Conservation (phyloP, 2,329 filamentous ascomycete species). For the Claviceps sp. region DNA sequence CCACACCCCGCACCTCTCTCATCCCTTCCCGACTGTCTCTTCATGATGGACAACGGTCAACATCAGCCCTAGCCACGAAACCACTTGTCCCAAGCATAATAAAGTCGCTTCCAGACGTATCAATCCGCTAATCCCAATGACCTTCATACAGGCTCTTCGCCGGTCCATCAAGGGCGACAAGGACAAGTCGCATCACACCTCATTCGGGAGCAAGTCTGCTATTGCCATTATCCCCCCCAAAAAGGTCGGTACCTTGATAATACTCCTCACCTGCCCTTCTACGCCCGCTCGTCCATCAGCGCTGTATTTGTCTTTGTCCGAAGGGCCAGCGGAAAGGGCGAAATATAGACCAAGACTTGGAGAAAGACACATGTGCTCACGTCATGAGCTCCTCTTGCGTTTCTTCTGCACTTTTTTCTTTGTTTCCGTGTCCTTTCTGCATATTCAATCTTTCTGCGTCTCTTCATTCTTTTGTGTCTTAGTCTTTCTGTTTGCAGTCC, state of each 20-base stretch:
- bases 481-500: not conserved
- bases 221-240: slow-evolving; percentile 84
- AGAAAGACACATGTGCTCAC: not conserved
- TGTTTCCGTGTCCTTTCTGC: not conserved
- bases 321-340: not conserved
- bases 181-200: slow-evolving; percentile 54
- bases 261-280: not conserved
- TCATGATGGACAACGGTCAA: slow-evolving; percentile 1
- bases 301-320: not conserved
- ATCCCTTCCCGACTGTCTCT: not conserved
- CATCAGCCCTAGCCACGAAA: not conserved
- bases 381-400: not conserved
- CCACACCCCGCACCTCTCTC: not conserved
- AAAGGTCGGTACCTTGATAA: slow-evolving; percentile 48
- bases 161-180: slow-evolving; percentile 87
- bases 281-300: not conserved
- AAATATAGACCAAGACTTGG: not conserved
- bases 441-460: not conserved
- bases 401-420: not conserved
- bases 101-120: not conserved
- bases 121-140: slow-evolving; percentile 27
- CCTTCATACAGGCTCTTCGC: slow-evolving; percentile 55
- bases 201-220: slow-evolving; percentile 72
- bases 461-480: not conserved
- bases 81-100: not conserved